phyloP scores from a whole-genome alignment of 1,284 basidiomycete species.

The Moesziomyces antarcticus region DNA sequence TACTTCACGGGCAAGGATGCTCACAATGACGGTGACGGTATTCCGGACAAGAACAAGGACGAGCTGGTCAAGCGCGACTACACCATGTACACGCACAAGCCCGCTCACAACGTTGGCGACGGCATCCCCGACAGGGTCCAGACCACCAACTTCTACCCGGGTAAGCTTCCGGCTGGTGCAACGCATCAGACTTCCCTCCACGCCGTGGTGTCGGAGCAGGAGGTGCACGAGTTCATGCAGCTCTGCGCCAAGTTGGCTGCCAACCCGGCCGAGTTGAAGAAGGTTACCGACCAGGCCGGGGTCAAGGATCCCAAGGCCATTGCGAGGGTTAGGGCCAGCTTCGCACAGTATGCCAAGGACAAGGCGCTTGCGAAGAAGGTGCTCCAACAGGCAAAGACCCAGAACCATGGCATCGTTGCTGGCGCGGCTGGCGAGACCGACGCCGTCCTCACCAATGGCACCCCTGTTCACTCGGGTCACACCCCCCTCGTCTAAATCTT shows the following conservation, averaged over 20 bases:
- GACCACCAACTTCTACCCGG: no score
- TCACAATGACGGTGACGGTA: no score
- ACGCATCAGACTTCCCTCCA: no score
- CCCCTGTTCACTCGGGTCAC: no score
- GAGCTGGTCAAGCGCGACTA: slow-evolving; percentile 1
- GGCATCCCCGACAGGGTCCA: no score
- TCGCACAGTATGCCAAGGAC: not conserved
- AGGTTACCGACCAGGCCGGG: slow-evolving; percentile 5
- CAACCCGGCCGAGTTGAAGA: not conserved
- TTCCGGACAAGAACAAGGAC: not conserved
- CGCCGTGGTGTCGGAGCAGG: not conserved
- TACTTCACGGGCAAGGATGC: no score
- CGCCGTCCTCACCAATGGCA: not conserved
- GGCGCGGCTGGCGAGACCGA: not conserved
- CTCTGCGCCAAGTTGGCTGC: not conserved
- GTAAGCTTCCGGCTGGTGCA: no score
- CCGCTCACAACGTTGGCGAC: not conserved
- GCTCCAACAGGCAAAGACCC: not conserved
- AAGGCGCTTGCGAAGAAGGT: not conserved
- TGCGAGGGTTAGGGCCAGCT: not conserved
- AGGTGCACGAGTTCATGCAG: slow-evolving; percentile 9
- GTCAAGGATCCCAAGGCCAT: not conserved
- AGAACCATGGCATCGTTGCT: not conserved
- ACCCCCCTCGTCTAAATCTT: no score
- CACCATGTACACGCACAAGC: not conserved